Evolutionary conservation across 768 basidiomycete species (phyloP).

Genomic region (Fibroporia radiculosa): DNA sequence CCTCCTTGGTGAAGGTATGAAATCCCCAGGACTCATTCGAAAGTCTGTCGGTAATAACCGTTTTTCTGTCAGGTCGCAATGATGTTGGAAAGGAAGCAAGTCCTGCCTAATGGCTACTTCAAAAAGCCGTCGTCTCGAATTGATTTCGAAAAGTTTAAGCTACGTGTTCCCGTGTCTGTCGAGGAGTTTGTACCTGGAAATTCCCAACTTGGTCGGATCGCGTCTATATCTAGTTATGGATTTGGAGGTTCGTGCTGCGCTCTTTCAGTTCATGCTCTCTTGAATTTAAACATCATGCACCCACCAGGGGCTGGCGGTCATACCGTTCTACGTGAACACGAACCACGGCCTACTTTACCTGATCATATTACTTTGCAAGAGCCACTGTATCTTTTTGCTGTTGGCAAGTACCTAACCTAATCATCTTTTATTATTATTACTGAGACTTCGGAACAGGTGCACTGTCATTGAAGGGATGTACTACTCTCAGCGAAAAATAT

Average conservation of each 20-base stretch:
- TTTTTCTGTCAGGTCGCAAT: slow-evolving; percentile 6
- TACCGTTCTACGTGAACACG: slow-evolving; percentile 4
- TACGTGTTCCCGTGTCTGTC: slow-evolving; percentile 10
- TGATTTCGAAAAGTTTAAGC: slow-evolving; percentile 11
- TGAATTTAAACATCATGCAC: not conserved
- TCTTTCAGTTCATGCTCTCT: slow-evolving; percentile 4
- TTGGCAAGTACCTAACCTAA: slow-evolving; percentile 2
- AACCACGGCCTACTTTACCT: not conserved
- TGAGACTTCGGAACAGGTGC: not conserved
- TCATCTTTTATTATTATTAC: not conserved
- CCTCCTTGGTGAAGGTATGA: slow-evolving; percentile 1
- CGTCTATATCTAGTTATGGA: slow-evolving; percentile 11
- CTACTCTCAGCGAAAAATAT: not conserved
- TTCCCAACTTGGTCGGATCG: slow-evolving; percentile 7
- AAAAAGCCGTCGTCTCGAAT: slow-evolving; percentile 13
- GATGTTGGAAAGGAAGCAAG: slow-evolving; percentile 11
- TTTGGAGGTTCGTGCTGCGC: slow-evolving; percentile 9
- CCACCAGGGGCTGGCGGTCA: slow-evolving; percentile 4
- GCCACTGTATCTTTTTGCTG: slow-evolving; percentile 1
- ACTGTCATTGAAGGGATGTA: not conserved
- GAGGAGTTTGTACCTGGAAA: slow-evolving; percentile 6
- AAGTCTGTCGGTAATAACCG: not conserved
- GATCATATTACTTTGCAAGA: not conserved
- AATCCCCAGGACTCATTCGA: not conserved
- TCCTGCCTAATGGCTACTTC: slow-evolving; percentile 14